Evolutionary conservation across 176 grass and related monocot species (phyloP).

Genomic region (Lolium perenne): DNA sequence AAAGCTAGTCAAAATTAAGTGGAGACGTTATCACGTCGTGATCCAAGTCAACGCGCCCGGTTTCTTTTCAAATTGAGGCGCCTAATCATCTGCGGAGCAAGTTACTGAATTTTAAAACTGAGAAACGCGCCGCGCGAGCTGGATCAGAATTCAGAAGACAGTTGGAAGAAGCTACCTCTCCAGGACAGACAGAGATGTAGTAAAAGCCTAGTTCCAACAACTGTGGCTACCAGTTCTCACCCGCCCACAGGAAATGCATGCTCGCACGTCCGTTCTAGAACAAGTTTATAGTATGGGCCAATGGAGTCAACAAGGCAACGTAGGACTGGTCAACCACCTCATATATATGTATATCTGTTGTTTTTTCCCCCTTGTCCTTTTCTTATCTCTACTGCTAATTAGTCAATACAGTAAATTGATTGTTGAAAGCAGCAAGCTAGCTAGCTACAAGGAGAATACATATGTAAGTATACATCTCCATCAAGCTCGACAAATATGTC

Average conservation of each 20-base stretch:
- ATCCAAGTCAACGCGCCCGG: not conserved
- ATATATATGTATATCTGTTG: not conserved
- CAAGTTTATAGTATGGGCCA: not conserved
- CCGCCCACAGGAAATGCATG: slow-evolving; percentile 19
- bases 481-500: not conserved
- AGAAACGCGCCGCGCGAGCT: not conserved
- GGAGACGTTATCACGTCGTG: not conserved
- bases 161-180: not conserved
- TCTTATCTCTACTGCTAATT: not conserved
- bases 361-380: not conserved
- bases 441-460: not conserved
- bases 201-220: not conserved
- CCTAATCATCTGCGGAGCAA: not conserved
- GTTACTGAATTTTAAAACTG: not conserved
- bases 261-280: not conserved
- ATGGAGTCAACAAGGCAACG: not conserved
- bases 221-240: not conserved
- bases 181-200: too few relatives aligned
- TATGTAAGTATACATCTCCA: not conserved
- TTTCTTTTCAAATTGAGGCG: not conserved
- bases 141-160: not conserved
- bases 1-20: not conserved
- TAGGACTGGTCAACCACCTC: slow-evolving; percentile 17
- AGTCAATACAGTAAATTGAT: not conserved
- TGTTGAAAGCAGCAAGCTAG: not conserved